These are phyloP conservation scores for Setomelanomma holmii DNA, from an alignment of 2,329 filamentous ascomycete species.

Conservation along the genomic window DNA sequence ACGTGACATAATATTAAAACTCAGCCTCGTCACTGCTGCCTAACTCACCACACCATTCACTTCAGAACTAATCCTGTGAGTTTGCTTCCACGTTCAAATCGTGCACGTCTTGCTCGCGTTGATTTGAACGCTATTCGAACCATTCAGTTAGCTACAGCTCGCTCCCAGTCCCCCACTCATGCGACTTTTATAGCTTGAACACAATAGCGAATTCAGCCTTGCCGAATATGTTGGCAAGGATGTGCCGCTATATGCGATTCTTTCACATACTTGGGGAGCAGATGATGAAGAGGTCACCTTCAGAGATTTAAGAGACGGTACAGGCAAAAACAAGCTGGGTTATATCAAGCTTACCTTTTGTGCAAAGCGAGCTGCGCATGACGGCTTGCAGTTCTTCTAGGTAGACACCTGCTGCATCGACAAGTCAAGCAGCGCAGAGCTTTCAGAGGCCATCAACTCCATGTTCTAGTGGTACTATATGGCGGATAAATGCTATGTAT, in stretches of 20 bases:
- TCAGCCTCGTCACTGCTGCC: not conserved
- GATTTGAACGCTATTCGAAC: not conserved
- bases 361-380: not conserved
- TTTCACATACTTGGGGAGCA: constrained; percentile 2
- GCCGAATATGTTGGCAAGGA: not conserved
- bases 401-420: too few relatives aligned
- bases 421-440: too few relatives aligned
- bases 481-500: too few relatives aligned
- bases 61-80: not conserved
- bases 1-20: not conserved
- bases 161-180: not conserved
- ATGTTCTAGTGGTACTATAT: too few relatives aligned
- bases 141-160: not conserved
- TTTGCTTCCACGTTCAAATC: not conserved
- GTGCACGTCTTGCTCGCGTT: not conserved
- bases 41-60: not conserved
- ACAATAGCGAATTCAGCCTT: not conserved
- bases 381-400: constrained; percentile 3
- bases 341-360: constrained; percentile 2
- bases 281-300: constrained; percentile 2
- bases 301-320: not conserved
- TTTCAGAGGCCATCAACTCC: too few relatives aligned
- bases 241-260: not conserved
- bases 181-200: not conserved
- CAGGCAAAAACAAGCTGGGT: not conserved